Evolutionary conservation across 768 basidiomycete genomes (phyloP).

Genomic region (Termitomyces sp.): DNA sequence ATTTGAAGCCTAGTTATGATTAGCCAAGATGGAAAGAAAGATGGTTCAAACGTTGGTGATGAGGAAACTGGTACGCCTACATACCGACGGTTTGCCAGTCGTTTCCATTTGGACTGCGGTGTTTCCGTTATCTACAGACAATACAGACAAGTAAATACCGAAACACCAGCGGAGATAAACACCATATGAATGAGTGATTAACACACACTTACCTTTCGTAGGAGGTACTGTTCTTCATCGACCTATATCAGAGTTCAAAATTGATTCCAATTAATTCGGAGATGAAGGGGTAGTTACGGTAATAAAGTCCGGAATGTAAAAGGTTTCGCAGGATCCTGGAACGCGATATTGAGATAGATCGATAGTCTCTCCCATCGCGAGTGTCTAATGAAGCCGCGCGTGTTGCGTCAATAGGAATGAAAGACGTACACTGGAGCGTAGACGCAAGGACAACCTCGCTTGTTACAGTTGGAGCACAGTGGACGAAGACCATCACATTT

Average conservation of each 20-base stretch:
- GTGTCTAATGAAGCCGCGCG: background rate
- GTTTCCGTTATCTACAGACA: slow-evolving; percentile 61
- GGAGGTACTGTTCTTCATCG: slow-evolving; percentile 72
- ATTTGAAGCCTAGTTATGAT: slow-evolving; percentile 49
- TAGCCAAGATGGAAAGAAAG: background rate
- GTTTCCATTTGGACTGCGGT: slow-evolving; percentile 81
- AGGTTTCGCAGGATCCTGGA: slow-evolving; percentile 33
- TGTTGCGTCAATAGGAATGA: background rate
- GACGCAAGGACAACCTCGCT: slow-evolving; percentile 48
- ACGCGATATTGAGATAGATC: slow-evolving; percentile 25
- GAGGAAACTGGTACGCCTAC: slow-evolving; percentile 16
- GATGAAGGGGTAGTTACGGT: slow-evolving; percentile 25
- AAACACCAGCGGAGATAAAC: background rate
- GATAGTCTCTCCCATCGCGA: background rate
- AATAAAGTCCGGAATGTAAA: slow-evolving; percentile 77
- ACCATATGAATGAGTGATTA: background rate
- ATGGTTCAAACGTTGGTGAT: background rate
- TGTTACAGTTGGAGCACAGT: slow-evolving; percentile 60
- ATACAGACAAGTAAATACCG: slow-evolving; percentile 20
- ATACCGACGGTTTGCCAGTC: slow-evolving; percentile 62
- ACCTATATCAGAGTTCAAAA: slow-evolving; percentile 20
- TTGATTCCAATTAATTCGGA: slow-evolving; percentile 5
- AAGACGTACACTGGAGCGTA: slow-evolving; percentile 62
- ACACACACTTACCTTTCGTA: slow-evolving; percentile 56
- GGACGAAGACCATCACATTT: slow-evolving; percentile 67